These are phyloP conservation scores for Cytospora mali DNA, from an alignment of 2,329 filamentous ascomycete genomes.

Conservation along the genomic window DNA sequence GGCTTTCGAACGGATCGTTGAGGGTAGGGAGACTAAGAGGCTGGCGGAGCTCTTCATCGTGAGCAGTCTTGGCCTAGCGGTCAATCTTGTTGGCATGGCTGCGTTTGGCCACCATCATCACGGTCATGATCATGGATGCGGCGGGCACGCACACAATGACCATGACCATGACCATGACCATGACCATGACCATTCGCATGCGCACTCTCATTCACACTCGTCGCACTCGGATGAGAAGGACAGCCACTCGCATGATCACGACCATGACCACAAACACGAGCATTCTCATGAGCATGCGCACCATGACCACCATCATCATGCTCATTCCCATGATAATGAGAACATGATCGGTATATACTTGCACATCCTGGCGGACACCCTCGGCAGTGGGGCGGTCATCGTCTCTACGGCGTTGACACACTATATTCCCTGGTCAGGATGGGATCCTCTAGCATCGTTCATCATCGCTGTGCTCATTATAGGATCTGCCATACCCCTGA, in stretches of 20 bases:
- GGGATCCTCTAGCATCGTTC: constrained; percentile 92
- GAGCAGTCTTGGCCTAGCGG: constrained; percentile 80
- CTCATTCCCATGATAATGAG: constrained; percentile 78
- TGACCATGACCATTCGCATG: constrained; percentile 39
- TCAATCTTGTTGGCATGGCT: constrained; percentile 90
- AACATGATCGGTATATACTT: constrained; percentile 98
- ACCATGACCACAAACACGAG: constrained; percentile 46
- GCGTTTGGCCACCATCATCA: constrained; percentile 74
- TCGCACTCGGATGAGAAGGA: constrained; percentile 6
- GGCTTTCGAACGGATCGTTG: constrained; percentile 82
- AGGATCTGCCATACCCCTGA: constrained; percentile 85
- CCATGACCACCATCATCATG: constrained; percentile 40
- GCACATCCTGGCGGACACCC: constrained; percentile 90
- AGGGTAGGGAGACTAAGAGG: constrained; percentile 81
- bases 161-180: constrained; percentile 42
- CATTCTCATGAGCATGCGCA: constrained; percentile 44
- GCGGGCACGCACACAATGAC: constrained; percentile 32
- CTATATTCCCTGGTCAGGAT: constrained; percentile 86
- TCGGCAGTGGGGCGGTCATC: constrained; percentile 93
- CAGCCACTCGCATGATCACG: constrained; percentile 37
- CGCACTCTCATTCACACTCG: constrained; percentile 35
- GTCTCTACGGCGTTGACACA: constrained; percentile 87
- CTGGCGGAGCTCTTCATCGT: constrained; percentile 87
- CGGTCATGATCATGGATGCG: constrained; percentile 39
- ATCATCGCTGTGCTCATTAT: constrained; percentile 93